Percentiles rank a stretch among this genome's conserved stretches.
These are phyloP conservation scores for Claviceps cyperi DNA, from an alignment of 2,329 filamentous ascomycete species.

Conservation along the genomic window DNA sequence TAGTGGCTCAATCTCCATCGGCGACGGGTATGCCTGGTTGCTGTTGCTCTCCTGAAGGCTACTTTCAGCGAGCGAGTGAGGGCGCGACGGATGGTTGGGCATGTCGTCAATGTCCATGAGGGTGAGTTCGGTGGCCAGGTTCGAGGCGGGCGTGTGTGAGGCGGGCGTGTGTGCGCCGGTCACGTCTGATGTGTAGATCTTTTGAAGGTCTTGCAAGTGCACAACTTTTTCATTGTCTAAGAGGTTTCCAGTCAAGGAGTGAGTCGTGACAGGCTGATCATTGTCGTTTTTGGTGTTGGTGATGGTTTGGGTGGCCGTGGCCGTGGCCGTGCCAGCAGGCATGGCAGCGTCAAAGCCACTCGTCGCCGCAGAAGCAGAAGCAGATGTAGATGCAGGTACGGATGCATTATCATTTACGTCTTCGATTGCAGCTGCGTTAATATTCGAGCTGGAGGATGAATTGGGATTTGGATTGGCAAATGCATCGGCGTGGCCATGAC, in stretches of 20 bases:
- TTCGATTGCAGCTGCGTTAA: conserved; percentile 16
- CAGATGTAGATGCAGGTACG: conserved; percentile 3
- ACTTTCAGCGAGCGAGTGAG: conserved; percentile 8
- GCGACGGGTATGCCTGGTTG: conserved; percentile 51
- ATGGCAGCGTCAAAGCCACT: background rate
- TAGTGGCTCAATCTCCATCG: conserved; percentile 42
- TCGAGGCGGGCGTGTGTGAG: conserved; percentile 30
- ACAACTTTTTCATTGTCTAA: conserved; percentile 33
- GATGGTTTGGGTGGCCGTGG: background rate
- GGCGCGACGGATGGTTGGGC: conserved; percentile 13
- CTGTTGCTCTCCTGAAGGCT: conserved; percentile 21
- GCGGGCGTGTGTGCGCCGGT: conserved; percentile 14
- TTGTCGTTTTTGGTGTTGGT: background rate
- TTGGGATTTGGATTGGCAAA: conserved; percentile 13
- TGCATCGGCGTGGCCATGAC: conserved; percentile 47
- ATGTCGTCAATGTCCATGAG: conserved; percentile 43
- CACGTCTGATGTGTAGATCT: background rate
- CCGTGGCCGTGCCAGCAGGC: background rate
- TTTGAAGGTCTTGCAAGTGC: background rate
- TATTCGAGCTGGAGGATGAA: background rate
- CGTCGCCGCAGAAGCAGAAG: conserved; percentile 20
- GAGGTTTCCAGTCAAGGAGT: background rate
- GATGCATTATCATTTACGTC: conserved; percentile 17
- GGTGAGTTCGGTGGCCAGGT: conserved; percentile 18
- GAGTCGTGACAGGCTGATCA: background rate